Conservation (phyloP, 768 basidiomycete species). For the Trametes cingulata region DNA sequence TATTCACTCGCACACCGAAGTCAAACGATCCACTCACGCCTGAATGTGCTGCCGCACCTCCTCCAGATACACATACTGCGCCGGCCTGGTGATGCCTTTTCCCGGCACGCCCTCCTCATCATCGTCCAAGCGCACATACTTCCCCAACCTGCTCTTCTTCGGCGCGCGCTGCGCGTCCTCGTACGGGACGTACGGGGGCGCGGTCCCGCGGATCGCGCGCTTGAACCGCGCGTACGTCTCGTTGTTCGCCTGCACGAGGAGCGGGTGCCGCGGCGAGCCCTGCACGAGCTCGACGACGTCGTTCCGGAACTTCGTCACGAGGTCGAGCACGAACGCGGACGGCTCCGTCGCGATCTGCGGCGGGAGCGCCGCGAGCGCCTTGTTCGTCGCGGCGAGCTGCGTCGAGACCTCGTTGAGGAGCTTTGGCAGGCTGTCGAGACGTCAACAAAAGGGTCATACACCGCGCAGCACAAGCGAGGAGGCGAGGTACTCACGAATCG, state of each 20-base stretch:
- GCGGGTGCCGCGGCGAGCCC: conserved; percentile 30
- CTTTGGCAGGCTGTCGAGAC: neutral
- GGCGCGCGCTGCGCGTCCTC: neutral
- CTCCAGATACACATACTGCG: conserved; percentile 30
- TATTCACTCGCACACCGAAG: neutral
- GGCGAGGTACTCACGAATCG: conserved; percentile 10
- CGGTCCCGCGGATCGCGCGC: conserved; percentile 37
- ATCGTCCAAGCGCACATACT: neutral
- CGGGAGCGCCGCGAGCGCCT: conserved; percentile 14
- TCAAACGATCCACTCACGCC: conserved; percentile 29
- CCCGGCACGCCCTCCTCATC: conserved; percentile 19
- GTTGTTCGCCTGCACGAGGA: conserved; percentile 39
- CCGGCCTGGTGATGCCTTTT: neutral
- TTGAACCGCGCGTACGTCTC: conserved; percentile 37
- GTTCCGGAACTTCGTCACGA: conserved; percentile 17
- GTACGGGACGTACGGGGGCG: conserved; percentile 44
- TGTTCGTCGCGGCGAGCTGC: conserved; percentile 13
- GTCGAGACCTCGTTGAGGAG: conserved; percentile 5
- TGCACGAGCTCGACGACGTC: conserved; percentile 12
- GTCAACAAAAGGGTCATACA: neutral
- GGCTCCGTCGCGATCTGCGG: conserved; percentile 20
- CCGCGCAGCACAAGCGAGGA: neutral
- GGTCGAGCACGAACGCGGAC: conserved; percentile 17
- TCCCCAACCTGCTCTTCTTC: neutral
- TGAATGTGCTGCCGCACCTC: conserved; percentile 38